phyloP scores from a whole-genome alignment of 2,329 filamentous ascomycete species.

The Leptographium procerum region DNA sequence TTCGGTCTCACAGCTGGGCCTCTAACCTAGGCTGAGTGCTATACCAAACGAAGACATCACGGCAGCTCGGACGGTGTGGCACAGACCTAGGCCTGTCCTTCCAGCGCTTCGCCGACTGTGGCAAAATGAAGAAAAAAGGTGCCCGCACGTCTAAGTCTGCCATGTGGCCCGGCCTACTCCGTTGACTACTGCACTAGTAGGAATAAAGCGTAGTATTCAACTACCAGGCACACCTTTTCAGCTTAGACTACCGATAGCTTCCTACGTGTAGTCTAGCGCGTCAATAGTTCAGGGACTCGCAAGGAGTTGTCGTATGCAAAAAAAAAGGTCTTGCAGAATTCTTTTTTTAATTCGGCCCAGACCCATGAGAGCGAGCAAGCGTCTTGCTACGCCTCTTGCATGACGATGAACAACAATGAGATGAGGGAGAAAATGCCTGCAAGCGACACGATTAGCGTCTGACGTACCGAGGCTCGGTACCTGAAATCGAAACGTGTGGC shows the following conservation, averaged over 20 bases:
- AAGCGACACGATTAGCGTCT: too few relatives aligned
- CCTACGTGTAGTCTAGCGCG: neutral
- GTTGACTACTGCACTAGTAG: neutral
- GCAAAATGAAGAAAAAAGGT: neutral
- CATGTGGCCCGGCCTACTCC: neutral
- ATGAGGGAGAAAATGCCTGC: neutral
- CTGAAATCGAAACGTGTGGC: too few relatives aligned
- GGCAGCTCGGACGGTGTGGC: neutral
- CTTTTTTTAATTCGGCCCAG: too few relatives aligned
- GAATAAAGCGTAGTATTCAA: neutral
- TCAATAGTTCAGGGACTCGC: neutral
- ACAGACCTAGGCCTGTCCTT: neutral
- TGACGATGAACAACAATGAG: too few relatives aligned
- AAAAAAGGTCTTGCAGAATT: too few relatives aligned
- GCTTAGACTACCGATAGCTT: neutral
- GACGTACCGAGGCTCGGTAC: too few relatives aligned
- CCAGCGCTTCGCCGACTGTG: neutral
- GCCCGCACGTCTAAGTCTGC: neutral
- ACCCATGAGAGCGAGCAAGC: too few relatives aligned
- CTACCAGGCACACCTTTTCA: neutral
- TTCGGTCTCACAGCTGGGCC: neutral
- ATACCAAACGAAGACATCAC: neutral
- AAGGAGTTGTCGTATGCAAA: neutral
- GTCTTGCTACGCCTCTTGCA: too few relatives aligned
- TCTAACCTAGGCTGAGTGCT: neutral